Base-by-base conservation (phyloP, 768 basidiomycete species). In the Phylloporus rhodoxanthus region DNA sequence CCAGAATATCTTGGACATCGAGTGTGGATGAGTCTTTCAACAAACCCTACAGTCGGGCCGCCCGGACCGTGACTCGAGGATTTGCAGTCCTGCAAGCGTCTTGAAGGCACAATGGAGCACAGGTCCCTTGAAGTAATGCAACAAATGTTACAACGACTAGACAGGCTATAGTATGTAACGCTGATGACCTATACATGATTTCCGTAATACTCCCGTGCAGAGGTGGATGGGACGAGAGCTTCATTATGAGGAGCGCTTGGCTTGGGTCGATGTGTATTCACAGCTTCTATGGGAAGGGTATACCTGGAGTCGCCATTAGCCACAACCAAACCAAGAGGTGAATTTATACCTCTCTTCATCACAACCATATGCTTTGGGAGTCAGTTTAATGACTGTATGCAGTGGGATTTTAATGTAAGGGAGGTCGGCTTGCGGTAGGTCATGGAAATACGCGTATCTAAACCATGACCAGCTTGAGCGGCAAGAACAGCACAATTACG, bases 371-470 rank as follows among this genome's bases (percentile, higher is more conserved):
- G 96, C 96, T 64, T 91, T 93, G 9, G 96, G 96, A 1, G 95
- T 98, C 40, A 99, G 77, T 70, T 98, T 98, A 68, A 99, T 96
- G 32, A 99, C 87, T 0, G 95, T 99, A 65, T 99, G 96, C 48
- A 95, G 69, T 1, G 93, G 93, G 40, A 97, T 93, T 72, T 94
- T 95, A 75, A 98, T 90, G 66, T 99, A 99, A 1, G 96, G 96
- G 29, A 99, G 76, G 63, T 98, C 93, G 20, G 79, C 89, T 67
- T 96, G 96, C 1, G 89, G 81, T 20, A 95, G 72, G 58, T 94
- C 80, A 66, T 91, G 87, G 73, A 98, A 98, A 72, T 99, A 99
- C 15, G 95, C 95, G 62, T 99, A 98, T 64, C 90, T 93, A 61
- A 15, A 38, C 5, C 45, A 30, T 29, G 7, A 13, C 11, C 14